Evolutionary conservation across 371 early-diverging fungal species (phyloP), one percentile per base, ranked within the genome.

Genomic region (Lichtheimia corymbifera): DNA sequence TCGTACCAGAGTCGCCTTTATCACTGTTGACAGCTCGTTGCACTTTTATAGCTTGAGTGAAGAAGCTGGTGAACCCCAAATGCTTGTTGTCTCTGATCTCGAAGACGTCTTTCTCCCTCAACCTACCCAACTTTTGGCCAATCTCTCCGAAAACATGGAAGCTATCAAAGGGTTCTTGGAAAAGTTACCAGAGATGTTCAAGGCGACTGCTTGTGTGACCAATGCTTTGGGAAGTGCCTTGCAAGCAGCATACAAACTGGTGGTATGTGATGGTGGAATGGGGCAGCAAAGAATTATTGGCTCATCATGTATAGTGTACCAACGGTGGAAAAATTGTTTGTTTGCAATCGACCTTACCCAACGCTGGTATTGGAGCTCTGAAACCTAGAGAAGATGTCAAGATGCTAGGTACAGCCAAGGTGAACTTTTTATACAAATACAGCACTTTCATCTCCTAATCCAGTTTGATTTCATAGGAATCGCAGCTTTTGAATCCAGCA

Each of bases 251-350:
- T 84, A 84, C 58, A 91, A 93, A 71, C 68, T 98, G 64, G 74
- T 97, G 59, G 92, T 84, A 75, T 66, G 64, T 64, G 18, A 22
- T 47, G 18, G 6, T 22, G 11, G 5, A 5, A 22, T 47, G 47
- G 47, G n/a, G n/a, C n/a, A n/a, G n/a, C n/a, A n/a, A n/a, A n/a
- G n/a, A n/a, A 5, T 47, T 17, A 22, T 17, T 22, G 45, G 45
- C 12, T 22, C 22, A 22, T 22, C 22, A 22, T 22, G 22, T 22
- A 2, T 22, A 84, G 79, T 79, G 86, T 28, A 75, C 89, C 5
- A 82, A 89, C 28, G 98, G 98, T 59, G 98, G 98, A 50, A 97
- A 97, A 68, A 93, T 98, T 53, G 66, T 95, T 14, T 85, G 92
- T 22, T 74, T 95, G 62, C 94, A 94, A 70, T 82, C 89, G 5